Evolutionary conservation across 2,329 filamentous ascomycete species (phyloP).

Genomic region (Neophaeococcomyces mojaviensis): DNA sequence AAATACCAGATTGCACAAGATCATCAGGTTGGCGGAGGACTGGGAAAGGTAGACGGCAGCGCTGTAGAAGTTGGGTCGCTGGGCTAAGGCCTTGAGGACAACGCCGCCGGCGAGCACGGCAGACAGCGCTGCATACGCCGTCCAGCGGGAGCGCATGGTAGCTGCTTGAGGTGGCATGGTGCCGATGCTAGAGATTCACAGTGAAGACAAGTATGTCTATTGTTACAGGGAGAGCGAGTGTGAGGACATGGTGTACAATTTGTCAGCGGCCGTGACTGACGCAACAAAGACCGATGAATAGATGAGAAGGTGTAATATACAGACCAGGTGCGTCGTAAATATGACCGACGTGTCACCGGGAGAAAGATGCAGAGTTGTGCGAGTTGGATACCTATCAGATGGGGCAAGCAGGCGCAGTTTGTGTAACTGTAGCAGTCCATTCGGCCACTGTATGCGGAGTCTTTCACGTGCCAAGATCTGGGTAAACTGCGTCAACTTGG

Average conservation of each 20-base stretch:
- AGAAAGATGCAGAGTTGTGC: too few species aligned
- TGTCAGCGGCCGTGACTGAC: conserved; percentile 2
- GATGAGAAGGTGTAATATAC: too few species aligned
- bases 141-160: conserved; percentile 6
- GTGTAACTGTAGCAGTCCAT: too few species aligned
- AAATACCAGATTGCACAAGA: conserved; percentile 83
- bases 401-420: too few species aligned
- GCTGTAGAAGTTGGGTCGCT: conserved; percentile 96
- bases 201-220: background rate
- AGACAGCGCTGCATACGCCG: conserved; percentile 3
- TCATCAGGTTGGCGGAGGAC: conserved; percentile 91
- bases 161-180: conserved; percentile 6
- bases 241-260: conserved; percentile 3
- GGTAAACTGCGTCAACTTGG: too few species aligned
- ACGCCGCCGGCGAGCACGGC: conserved; percentile 70
- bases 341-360: too few species aligned
- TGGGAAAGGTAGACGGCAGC: conserved; percentile 94
- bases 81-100: conserved; percentile 82
- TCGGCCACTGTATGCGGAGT: too few species aligned
- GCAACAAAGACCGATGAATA: too few species aligned
- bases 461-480: too few species aligned
- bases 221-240: background rate
- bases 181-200: background rate
- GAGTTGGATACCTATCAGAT: too few species aligned
- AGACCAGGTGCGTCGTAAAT: too few species aligned